Base-by-base conservation (phyloP, 2,329 filamentous ascomycete species). In the Pseudogymnoascus sp. region DNA sequence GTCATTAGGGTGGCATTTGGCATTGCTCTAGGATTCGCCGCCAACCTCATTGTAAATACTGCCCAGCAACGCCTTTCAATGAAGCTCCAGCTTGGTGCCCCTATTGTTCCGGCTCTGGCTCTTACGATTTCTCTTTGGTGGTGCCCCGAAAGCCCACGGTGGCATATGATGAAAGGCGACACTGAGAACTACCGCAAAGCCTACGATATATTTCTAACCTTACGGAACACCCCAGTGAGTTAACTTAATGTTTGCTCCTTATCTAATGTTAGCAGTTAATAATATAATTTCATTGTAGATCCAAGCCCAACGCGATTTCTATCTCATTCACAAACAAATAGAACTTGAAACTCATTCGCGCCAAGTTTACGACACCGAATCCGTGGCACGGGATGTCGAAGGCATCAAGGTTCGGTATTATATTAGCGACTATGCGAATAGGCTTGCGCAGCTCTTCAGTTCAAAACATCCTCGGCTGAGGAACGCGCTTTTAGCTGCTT, bases 291-390 rank as follows among this genome's bases (percentile, higher is more conserved):
- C 5, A n/a, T 2, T 3, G 12, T 23, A 66, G 21, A 61, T 72
- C 28, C 67, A 70, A 33, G 68, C 65, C 1, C 65, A 66, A 7
- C 63, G 71, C 30, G 71, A 72, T 45, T 58, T 70, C 37, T 71
- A 69, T 60, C 69, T 39, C 34, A 18, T 37, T 10, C 35, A 37
- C 15, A 58, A 37, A 28, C 55, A 26, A 10, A 33, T 23, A 15
- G 33, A 59, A 19, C 30, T 33, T 59, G 21, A 26, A 23, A 34
- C 52, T 13, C 7, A 66, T 68, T 1, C 69, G 69, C 59, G 68
- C 71, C 1, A 67, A 72, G 52, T 68, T 70, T 61, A 69, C 70
- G 9, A 64, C 74, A 58, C 66, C 74, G 18, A 41, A 21, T 41
- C 18, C 19, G 23, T 23, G 8, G n/a, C 12, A n/a, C 10, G 2